Conservation (phyloP, 805 yeast species). For the Starmera quercuum region DNA sequence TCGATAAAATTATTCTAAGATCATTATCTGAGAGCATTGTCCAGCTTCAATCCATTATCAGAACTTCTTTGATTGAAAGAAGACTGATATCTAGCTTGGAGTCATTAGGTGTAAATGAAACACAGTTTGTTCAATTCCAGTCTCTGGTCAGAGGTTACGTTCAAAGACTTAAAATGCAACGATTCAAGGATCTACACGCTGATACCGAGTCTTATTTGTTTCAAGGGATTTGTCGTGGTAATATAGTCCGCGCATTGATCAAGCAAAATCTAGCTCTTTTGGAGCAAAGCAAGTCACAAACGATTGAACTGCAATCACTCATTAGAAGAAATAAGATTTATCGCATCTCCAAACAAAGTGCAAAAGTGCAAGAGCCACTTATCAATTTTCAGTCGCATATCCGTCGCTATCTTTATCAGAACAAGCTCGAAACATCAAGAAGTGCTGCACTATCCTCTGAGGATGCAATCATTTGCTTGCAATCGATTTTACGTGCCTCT, state of each 20-base stretch:
- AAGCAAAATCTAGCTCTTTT: constrained; percentile 9
- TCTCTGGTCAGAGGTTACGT: constrained; percentile 25
- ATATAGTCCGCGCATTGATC: constrained; percentile 20
- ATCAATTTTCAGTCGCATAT: constrained; percentile 27
- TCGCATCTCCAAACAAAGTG: background rate
- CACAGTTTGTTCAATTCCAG: constrained; percentile 24
- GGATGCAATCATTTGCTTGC: constrained; percentile 26
- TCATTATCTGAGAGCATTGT: constrained; percentile 46
- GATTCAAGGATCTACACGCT: constrained; percentile 6
- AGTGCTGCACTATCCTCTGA: constrained; percentile 17
- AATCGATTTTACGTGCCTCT: constrained; percentile 28
- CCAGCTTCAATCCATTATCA: constrained; percentile 38
- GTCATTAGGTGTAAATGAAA: constrained; percentile 12
- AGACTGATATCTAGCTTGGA: constrained; percentile 20
- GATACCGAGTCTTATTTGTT: constrained; percentile 14
- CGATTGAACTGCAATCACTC: constrained; percentile 10
- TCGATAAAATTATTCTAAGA: constrained; percentile 52
- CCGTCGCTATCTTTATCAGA: constrained; percentile 25
- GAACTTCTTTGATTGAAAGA: constrained; percentile 37
- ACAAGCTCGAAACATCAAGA: constrained; percentile 11
- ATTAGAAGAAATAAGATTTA: constrained; percentile 8
- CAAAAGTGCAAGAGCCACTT: constrained; percentile 11
- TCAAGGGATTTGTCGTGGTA: constrained; percentile 39
- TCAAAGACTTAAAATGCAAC: constrained; percentile 8
- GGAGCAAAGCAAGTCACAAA: constrained; percentile 9